These are phyloP conservation scores for Yarrowia keelungensis DNA, from an alignment of 805 yeast species.

Conservation along the genomic window DNA sequence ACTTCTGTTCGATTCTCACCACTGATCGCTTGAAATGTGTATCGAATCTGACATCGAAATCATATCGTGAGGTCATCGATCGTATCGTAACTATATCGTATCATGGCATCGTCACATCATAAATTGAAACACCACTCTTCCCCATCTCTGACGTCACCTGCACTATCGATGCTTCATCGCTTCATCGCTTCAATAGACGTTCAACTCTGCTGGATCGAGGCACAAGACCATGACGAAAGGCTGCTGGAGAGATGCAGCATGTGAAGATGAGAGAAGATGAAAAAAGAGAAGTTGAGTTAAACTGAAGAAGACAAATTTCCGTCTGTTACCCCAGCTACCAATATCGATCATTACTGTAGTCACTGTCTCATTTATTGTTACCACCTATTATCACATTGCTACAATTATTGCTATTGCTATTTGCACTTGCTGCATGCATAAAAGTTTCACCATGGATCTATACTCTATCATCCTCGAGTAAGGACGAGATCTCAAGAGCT, in stretches of 20 bases:
- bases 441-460: slow-evolving; percentile 11
- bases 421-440: slow-evolving; percentile 5
- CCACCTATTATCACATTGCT: neutral
- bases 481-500: too few relatives aligned
- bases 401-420: neutral
- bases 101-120: too few relatives aligned
- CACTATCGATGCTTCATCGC: slow-evolving; percentile 1
- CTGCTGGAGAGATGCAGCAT: slow-evolving; percentile 22
- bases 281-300: neutral
- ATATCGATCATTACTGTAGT: too few relatives aligned
- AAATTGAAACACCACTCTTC: too few relatives aligned
- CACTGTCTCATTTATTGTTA: too few relatives aligned
- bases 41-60: too few relatives aligned
- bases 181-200: neutral
- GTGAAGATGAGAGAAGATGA: neutral
- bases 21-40: too few relatives aligned
- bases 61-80: too few relatives aligned
- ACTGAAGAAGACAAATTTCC: too few relatives aligned
- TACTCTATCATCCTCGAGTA: slow-evolving; percentile 11
- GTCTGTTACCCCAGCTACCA: too few relatives aligned
- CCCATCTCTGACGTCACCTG: neutral
- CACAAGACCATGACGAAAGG: neutral
- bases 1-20: too few relatives aligned
- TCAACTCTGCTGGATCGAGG: slow-evolving; percentile 15
- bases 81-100: too few relatives aligned